Percentiles rank a stretch among this genome's conserved stretches.
phyloP scores from a whole-genome alignment of 495 filamentous ascomycete species.

The Tuber microsphaerosporum region DNA sequence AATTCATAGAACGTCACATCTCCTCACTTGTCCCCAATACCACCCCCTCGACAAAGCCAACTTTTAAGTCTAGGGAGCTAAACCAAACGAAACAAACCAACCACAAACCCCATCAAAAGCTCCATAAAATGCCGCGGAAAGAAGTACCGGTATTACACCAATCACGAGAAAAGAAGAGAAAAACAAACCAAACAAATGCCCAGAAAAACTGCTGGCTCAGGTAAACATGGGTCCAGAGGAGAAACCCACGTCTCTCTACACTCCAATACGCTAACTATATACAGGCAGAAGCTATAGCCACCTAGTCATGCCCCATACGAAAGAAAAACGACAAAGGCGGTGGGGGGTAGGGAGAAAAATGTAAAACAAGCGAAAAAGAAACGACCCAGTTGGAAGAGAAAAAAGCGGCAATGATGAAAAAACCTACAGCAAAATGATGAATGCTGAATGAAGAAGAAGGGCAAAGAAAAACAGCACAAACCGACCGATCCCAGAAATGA shows the following conservation, averaged over 20 bases:
- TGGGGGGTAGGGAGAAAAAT: constrained; percentile 22
- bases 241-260: constrained; percentile 7
- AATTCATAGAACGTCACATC: neutral
- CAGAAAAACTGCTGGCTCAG: constrained; percentile 4
- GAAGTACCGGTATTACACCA: neutral
- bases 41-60: neutral
- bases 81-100: neutral
- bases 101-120: neutral
- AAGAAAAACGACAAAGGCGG: constrained; percentile 17
- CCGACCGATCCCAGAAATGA: constrained; percentile 28
- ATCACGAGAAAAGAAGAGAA: neutral
- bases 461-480: constrained; percentile 20
- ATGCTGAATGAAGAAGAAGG: constrained; percentile 23
- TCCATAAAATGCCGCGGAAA: neutral
- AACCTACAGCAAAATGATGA: constrained; percentile 22
- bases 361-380: constrained; percentile 17
- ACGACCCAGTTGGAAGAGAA: constrained; percentile 29
- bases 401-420: constrained; percentile 14
- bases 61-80: neutral
- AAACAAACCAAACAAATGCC: neutral
- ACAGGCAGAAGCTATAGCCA: constrained; percentile 20
- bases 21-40: neutral
- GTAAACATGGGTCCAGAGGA: neutral
- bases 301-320: constrained; percentile 15
- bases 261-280: constrained; percentile 28